These are phyloP conservation scores for Amanita muscaria DNA, from an alignment of 768 basidiomycete genomes.

Conservation along the genomic window DNA sequence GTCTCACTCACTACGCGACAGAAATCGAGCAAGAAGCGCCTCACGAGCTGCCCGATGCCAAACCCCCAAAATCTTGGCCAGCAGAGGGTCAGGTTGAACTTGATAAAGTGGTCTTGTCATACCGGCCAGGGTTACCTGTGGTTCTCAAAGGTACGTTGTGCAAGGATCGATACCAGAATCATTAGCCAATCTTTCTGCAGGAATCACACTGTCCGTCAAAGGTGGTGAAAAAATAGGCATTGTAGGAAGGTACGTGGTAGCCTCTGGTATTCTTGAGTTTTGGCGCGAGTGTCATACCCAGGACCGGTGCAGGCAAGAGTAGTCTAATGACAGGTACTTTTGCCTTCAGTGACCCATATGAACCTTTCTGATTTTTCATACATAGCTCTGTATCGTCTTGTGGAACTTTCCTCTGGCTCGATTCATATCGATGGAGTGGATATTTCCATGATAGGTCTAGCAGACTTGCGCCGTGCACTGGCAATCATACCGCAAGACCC, in stretches of 20 bases:
- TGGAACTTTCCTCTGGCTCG: no score
- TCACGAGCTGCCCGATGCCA: slow-evolving; percentile 51
- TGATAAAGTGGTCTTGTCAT: no score
- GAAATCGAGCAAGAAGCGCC: slow-evolving; percentile 81
- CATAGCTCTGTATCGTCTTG: slow-evolving; percentile 42
- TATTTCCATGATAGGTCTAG: no score
- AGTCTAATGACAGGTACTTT: slow-evolving; percentile 68
- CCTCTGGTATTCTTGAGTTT: no score
- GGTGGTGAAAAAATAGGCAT: slow-evolving; percentile 90
- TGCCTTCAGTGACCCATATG: slow-evolving; percentile 5
- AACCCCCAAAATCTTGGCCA: slow-evolving; percentile 67
- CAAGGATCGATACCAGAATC: no score
- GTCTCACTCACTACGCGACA: slow-evolving; percentile 73
- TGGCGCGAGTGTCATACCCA: no score
- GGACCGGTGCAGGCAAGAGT: slow-evolving; percentile 87
- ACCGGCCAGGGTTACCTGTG: no score
- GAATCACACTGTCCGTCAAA: slow-evolving; percentile 57
- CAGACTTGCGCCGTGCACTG: slow-evolving; percentile 56
- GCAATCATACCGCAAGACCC: slow-evolving; percentile 85
- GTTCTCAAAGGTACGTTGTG: no score
- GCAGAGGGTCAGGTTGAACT: no score
- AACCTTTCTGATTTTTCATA: background rate
- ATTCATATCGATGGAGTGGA: no score
- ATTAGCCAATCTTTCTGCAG: no score
- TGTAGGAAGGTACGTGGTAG: slow-evolving; percentile 50